Evolutionary conservation across 1,284 basidiomycete species (phyloP).

Genomic region (Heterobasidion annosum): DNA sequence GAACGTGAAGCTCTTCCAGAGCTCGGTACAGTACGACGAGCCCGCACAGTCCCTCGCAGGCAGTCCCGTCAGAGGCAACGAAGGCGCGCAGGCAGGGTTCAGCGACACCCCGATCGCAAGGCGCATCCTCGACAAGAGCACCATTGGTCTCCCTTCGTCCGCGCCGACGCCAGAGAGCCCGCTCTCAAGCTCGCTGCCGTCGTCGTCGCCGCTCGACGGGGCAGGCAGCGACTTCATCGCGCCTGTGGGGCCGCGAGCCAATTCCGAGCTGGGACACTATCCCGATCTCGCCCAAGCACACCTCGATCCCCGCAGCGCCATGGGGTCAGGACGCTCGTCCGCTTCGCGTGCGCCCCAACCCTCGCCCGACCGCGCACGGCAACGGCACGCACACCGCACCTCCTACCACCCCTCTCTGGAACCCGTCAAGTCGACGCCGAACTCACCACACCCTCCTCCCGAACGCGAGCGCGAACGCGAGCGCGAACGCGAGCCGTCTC

Average conservation of each 20-base stretch:
- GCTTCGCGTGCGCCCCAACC: slow-evolving; percentile 27
- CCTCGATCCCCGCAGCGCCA: slow-evolving; percentile 22
- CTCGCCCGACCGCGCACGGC: slow-evolving; percentile 47
- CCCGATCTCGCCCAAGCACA: slow-evolving; percentile 35
- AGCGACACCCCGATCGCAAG: slow-evolving; percentile 29
- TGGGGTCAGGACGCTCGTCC: background rate
- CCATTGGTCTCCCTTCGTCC: slow-evolving; percentile 23
- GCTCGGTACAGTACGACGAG: slow-evolving; percentile 21
- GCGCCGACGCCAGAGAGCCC: slow-evolving; percentile 32
- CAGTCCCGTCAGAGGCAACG: slow-evolving; percentile 38
- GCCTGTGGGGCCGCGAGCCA: slow-evolving; percentile 42
- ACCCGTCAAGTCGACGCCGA: slow-evolving; percentile 37
- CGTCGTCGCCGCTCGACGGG: slow-evolving; percentile 33
- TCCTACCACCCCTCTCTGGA: slow-evolving; percentile 48
- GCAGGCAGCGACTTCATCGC: slow-evolving; percentile 27
- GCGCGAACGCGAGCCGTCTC: slow-evolving; percentile 48
- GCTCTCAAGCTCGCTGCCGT: slow-evolving; percentile 48
- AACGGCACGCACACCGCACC: slow-evolving; percentile 38
- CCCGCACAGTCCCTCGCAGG: slow-evolving; percentile 19
- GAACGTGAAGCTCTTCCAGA: slow-evolving; percentile 57
- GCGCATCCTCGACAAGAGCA: slow-evolving; percentile 32
- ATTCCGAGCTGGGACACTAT: slow-evolving; percentile 75
- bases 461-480: slow-evolving; percentile 31
- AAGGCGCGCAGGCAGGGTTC: slow-evolving; percentile 6
- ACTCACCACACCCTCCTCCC: slow-evolving; percentile 9